A percentile compares a stretch with the other conserved stretches of the same genome.
Evolutionary conservation across 306 rosid genomes (phyloP).

Genomic region (Inga laurina): DNA sequence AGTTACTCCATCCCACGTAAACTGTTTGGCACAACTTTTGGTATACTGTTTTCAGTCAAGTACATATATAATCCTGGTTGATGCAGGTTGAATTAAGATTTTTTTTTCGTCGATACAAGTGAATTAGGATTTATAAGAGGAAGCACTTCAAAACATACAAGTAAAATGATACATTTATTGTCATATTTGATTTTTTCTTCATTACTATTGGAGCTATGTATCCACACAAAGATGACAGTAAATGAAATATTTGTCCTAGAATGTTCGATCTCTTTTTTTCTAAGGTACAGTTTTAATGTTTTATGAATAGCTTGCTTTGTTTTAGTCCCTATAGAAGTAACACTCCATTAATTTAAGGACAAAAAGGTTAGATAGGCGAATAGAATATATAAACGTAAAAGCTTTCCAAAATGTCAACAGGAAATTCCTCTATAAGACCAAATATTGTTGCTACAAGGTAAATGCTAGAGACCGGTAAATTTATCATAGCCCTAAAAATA

Average conservation of each 20-base stretch:
- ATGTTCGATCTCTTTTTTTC: conserved; percentile 4
- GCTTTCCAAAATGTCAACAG: conserved; percentile 4
- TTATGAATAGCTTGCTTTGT: not conserved
- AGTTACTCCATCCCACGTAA: conserved; percentile 16
- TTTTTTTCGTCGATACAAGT: not conserved
- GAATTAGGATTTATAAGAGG: conserved; percentile 30
- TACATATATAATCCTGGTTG: conserved; percentile 3
- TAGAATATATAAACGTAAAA: conserved; percentile 14
- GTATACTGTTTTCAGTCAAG: conserved; percentile 13
- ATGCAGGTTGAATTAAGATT: conserved; percentile 32
- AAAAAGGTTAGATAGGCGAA: not conserved
- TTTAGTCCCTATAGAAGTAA: not conserved
- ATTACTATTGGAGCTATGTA: conserved; percentile 16
- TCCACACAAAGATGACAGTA: not conserved
- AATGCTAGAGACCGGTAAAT: conserved; percentile 15
- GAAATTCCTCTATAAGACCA: not conserved
- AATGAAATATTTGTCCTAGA: not conserved
- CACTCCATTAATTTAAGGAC: not conserved
- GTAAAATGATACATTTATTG: conserved; percentile 6
- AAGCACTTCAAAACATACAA: conserved; percentile 2
- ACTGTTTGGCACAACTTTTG: conserved; percentile 16
- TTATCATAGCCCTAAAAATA: conserved; percentile 1
- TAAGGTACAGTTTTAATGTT: not conserved
- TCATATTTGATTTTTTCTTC: conserved; percentile 15
- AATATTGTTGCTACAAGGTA: conserved; percentile 22